Conservation (phyloP, 78 protist genomes). For the Mantamonas sphyraenae region DNA sequence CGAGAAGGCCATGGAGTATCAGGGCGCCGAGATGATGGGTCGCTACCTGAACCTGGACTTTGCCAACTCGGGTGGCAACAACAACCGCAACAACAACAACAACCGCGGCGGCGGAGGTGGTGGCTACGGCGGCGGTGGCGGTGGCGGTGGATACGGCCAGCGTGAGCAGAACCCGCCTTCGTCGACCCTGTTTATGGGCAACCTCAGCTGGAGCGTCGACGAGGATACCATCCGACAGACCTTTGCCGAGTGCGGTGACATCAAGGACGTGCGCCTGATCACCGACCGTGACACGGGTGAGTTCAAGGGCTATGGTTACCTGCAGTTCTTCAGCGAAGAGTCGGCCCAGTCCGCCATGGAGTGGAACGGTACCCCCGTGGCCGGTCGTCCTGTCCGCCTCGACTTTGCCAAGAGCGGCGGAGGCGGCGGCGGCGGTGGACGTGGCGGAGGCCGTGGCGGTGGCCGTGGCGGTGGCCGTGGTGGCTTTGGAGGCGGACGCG, state of each 20-base stretch:
- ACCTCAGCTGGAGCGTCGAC: constrained; percentile 1
- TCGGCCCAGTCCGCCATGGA: constrained; percentile 4
- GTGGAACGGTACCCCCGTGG: not conserved
- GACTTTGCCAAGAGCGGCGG: not conserved
- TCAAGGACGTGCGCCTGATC: constrained; percentile 2
- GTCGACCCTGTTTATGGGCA: constrained; percentile 20
- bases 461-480: constrained; percentile 8
- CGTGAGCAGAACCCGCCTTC: too few species aligned
- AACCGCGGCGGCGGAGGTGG: not conserved
- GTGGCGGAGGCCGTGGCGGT: constrained; percentile 5
- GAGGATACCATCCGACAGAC: constrained; percentile 10
- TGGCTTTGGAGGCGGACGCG: too few species aligned
- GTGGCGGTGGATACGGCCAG: constrained; percentile 1
- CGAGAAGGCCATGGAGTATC: not conserved
- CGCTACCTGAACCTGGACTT: constrained; percentile 2
- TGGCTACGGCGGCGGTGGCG: not conserved
- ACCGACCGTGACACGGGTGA: constrained; percentile 29
- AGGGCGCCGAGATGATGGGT: constrained; percentile 7
- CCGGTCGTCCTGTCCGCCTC: constrained; percentile 12
- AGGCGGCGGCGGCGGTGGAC: not conserved
- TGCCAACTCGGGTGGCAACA: not conserved
- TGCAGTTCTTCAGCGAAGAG: not conserved
- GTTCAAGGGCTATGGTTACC: constrained; percentile 28
- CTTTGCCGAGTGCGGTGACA: constrained; percentile 10
- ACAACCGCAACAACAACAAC: not conserved